Evolutionary conservation across 2,329 filamentous ascomycete genomes (phyloP).

Genomic region (Magnaporthiopsis incrustans): DNA sequence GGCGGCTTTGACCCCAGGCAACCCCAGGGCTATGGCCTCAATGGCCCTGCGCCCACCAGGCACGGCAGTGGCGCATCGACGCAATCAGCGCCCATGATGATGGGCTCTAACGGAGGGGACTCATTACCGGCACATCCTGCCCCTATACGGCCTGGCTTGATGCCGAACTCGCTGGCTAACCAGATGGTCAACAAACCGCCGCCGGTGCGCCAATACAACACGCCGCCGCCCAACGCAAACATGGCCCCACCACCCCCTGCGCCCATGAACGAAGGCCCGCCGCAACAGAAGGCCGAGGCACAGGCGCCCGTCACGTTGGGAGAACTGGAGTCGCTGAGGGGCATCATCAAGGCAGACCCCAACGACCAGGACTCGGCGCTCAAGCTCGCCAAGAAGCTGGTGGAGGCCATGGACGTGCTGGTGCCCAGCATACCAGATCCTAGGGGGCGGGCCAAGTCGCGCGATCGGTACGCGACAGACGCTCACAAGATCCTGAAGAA

Average conservation of each 20-base stretch:
- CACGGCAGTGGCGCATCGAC: constrained; percentile 21
- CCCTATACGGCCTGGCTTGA: constrained; percentile 45
- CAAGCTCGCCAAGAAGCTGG: constrained; percentile 69
- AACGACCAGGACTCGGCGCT: constrained; percentile 65
- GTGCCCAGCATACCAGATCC: constrained; percentile 58
- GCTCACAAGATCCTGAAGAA: constrained; percentile 91
- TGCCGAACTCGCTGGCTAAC: constrained; percentile 49
- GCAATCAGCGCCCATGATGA: constrained; percentile 16
- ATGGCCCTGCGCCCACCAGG: constrained; percentile 19
- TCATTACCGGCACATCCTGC: background rate
- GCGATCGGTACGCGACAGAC: constrained; percentile 78
- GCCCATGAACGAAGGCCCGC: constrained; percentile 18
- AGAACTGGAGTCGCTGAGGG: constrained; percentile 69
- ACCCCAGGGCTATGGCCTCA: constrained; percentile 13
- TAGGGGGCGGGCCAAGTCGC: constrained; percentile 62
- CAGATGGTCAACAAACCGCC: constrained; percentile 46
- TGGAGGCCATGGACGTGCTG: constrained; percentile 75
- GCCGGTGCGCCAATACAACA: constrained; percentile 46
- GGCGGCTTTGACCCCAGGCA: constrained; percentile 18
- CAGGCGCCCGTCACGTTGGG: constrained; percentile 61
- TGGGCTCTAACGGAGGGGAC: constrained; percentile 1
- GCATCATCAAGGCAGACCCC: constrained; percentile 61
- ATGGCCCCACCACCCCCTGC: constrained; percentile 19
- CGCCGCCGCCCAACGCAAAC: constrained; percentile 32
- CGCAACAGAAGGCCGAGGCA: constrained; percentile 21